phyloP scores from a whole-genome alignment of 306 rosid species.

The Pyrus pyrifolia region DNA sequence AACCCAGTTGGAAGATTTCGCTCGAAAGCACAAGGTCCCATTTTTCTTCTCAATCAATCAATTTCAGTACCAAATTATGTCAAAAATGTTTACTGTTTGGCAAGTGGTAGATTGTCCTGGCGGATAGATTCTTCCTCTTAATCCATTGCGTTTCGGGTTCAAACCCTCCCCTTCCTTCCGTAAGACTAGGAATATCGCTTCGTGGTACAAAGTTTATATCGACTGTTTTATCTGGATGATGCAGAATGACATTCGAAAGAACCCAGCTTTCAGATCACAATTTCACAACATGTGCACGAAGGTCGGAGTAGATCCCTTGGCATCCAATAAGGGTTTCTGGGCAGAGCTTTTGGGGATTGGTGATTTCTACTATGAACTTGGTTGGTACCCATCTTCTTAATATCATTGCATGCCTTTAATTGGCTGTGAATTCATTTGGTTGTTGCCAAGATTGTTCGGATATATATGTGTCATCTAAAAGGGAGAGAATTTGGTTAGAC shows the following conservation, averaged over 20 bases:
- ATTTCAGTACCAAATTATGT: neutral
- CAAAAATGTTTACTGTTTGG: neutral
- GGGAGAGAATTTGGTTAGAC: slow-evolving; percentile 42
- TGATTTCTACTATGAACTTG: slow-evolving; percentile 93
- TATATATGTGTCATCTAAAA: slow-evolving; percentile 10
- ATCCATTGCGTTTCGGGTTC: neutral
- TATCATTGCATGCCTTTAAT: neutral
- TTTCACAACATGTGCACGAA: slow-evolving; percentile 96
- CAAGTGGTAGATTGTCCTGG: neutral
- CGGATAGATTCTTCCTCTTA: neutral
- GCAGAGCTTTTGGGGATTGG: slow-evolving; percentile 96
- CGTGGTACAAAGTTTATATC: neutral
- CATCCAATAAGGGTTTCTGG: slow-evolving; percentile 96
- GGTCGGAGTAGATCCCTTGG: slow-evolving; percentile 97
- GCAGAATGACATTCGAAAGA: slow-evolving; percentile 94
- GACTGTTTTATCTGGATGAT: neutral
- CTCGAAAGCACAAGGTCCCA: slow-evolving; percentile 83
- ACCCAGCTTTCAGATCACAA: slow-evolving; percentile 94
- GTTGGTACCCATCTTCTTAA: slow-evolving; percentile 47
- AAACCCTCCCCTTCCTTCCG: neutral
- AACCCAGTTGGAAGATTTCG: slow-evolving; percentile 89
- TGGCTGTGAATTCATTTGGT: neutral
- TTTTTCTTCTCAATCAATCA: neutral
- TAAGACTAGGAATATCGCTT: neutral
- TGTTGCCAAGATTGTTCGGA: neutral